These are phyloP conservation scores for Tylopilus orsonianus DNA, from an alignment of 1,284 basidiomycete genomes.

Conservation along the genomic window DNA sequence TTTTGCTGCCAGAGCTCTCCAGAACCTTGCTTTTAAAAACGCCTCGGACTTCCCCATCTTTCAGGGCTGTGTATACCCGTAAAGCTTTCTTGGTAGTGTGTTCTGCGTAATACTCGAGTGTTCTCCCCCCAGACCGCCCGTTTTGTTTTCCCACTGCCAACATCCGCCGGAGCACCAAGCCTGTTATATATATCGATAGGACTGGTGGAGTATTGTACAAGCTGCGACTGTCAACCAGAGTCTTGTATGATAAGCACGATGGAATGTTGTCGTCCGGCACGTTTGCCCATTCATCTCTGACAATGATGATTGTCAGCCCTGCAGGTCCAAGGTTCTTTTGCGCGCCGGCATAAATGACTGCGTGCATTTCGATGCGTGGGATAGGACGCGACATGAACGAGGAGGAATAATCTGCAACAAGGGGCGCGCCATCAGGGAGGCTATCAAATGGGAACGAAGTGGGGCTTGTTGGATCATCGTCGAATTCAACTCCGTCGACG, in stretches of 20 bases:
- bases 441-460: conserved; percentile 85
- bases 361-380: conserved; percentile 82
- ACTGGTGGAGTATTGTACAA: conserved; percentile 97
- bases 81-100: conserved; percentile 72
- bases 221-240: conserved; percentile 71
- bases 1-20: conserved; percentile 79
- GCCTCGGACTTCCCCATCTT: conserved; percentile 69
- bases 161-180: conserved; percentile 81
- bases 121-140: conserved; percentile 49
- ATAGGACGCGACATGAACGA: conserved; percentile 98
- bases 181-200: conserved; percentile 90
- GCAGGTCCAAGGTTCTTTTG: conserved; percentile 99
- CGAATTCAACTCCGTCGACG: conserved; percentile 93
- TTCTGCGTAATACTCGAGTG: conserved; percentile 67
- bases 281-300: conserved; percentile 82
- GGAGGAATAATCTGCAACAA: conserved; percentile 95
- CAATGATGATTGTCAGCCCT: conserved; percentile 91
- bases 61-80: conserved; percentile 72
- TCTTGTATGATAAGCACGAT: conserved; percentile 83
- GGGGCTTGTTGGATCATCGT: conserved; percentile 49
- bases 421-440: conserved; percentile 65
- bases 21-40: conserved; percentile 69
- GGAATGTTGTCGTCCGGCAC: conserved; percentile 76
- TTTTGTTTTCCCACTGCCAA: conserved; percentile 34
- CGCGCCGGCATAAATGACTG: conserved; percentile 96